Evolutionary conservation across 345 rosid species (phyloP).

Genomic region (Eucalyptus marginata): DNA sequence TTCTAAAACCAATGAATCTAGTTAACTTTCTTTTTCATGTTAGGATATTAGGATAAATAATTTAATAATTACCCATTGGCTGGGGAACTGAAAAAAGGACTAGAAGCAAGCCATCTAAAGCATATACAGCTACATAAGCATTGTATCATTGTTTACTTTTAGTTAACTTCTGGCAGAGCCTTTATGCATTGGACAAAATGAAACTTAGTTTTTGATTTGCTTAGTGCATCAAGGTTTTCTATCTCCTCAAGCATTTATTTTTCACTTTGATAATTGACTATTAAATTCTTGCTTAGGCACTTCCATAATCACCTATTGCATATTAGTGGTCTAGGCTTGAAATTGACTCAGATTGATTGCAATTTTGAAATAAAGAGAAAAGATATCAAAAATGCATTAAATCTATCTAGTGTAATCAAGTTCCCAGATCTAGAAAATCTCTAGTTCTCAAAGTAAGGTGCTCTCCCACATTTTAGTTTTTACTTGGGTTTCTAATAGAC

Average conservation of each 20-base stretch:
- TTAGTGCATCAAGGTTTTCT: neutral
- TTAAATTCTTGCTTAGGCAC: neutral
- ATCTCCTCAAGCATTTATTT: neutral
- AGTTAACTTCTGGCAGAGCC: neutral
- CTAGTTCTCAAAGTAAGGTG: neutral
- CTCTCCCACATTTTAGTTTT: neutral
- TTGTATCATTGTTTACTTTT: neutral
- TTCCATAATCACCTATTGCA: neutral
- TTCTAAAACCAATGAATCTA: neutral
- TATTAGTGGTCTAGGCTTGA: neutral
- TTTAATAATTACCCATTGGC: neutral
- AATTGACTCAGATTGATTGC: neutral
- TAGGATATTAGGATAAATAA: neutral
- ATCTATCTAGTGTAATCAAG: neutral
- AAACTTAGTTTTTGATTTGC: neutral
- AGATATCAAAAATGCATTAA: accelerated
- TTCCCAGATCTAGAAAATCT: neutral
- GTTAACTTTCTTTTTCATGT: neutral
- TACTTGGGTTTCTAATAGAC: neutral
- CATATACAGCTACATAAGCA: neutral
- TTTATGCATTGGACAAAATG: neutral
- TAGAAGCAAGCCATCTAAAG: neutral
- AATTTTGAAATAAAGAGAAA: too few species aligned
- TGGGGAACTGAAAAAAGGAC: neutral
- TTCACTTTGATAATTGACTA: neutral